Conservation (phyloP, 441 rosid species). For the Erodium trifolium region DNA sequence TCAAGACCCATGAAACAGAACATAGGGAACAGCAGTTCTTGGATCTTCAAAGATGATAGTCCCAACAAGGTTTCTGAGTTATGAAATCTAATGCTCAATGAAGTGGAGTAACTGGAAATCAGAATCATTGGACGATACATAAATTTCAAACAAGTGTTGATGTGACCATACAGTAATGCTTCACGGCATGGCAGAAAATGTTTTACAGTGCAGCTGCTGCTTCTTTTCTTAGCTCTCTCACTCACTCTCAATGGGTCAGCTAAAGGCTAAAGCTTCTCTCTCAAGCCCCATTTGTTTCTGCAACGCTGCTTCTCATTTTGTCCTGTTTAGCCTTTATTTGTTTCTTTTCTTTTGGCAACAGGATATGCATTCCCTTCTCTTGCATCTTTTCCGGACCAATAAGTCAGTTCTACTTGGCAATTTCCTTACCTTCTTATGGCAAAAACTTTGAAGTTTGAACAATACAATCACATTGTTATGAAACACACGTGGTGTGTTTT, state of each 20-base stretch:
- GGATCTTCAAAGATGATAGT: neutral
- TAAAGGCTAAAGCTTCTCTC: neutral
- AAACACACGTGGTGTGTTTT: no score
- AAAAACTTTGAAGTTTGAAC: neutral
- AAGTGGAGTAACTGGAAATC: neutral
- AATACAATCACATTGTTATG: neutral
- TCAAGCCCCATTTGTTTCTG: neutral
- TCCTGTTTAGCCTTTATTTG: neutral
- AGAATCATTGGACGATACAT: neutral
- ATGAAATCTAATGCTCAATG: neutral
- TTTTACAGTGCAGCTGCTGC: neutral
- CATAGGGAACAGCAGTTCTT: neutral
- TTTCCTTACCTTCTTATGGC: neutral
- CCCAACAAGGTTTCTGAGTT: neutral
- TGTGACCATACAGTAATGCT: neutral
- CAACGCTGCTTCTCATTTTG: neutral
- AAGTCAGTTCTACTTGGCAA: neutral
- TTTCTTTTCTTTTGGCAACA: neutral
- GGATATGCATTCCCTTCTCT: neutral
- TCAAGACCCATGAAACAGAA: neutral
- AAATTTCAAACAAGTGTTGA: neutral
- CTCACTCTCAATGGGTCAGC: neutral
- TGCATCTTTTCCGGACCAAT: neutral
- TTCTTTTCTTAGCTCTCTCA: neutral
- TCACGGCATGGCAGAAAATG: neutral